These are phyloP conservation scores for Thielaviopsis euricoi DNA, from an alignment of 2,329 filamentous ascomycete genomes.

Conservation along the genomic window DNA sequence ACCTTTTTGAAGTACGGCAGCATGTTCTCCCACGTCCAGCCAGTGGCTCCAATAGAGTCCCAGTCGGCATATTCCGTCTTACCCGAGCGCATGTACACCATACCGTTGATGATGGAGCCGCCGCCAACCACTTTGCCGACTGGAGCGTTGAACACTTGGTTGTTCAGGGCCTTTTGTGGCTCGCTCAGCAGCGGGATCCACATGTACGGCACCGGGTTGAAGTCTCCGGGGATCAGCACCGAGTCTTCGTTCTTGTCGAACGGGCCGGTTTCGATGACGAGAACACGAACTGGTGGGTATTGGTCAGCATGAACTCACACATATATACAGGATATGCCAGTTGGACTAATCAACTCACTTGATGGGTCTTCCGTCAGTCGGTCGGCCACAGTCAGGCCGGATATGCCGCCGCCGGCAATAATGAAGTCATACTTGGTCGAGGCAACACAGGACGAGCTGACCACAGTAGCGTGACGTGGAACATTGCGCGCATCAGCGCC, in stretches of 20 bases:
- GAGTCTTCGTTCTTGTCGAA: constrained; percentile 16
- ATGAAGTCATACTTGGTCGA: constrained; percentile 18
- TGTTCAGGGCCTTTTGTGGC: constrained; percentile 17
- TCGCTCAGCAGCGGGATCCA: constrained; percentile 16
- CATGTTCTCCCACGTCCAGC: constrained; percentile 23
- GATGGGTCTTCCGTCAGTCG: constrained; percentile 21
- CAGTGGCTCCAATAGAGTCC: constrained; percentile 27
- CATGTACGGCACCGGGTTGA: constrained; percentile 17
- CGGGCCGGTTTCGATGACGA: constrained; percentile 18
- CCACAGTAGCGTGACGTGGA: constrained; percentile 4
- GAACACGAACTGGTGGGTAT: constrained; percentile 15
- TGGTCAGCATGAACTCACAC: not conserved
- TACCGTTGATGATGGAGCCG: constrained; percentile 23
- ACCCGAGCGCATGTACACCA: constrained; percentile 22
- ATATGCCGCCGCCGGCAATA: constrained; percentile 21
- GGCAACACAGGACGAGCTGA: not conserved
- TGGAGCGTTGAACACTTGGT: constrained; percentile 12
- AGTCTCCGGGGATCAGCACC: constrained; percentile 18
- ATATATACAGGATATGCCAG: not conserved
- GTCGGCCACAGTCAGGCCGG: constrained; percentile 21
- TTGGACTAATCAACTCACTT: constrained; percentile 10
- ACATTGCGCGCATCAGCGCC: not conserved
- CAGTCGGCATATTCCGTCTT: constrained; percentile 27
- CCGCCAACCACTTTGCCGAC: constrained; percentile 23
- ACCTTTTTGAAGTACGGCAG: constrained; percentile 30